phyloP scores from a whole-genome alignment of 768 basidiomycete species.

The Lanmaoa pseudosensibilis region DNA sequence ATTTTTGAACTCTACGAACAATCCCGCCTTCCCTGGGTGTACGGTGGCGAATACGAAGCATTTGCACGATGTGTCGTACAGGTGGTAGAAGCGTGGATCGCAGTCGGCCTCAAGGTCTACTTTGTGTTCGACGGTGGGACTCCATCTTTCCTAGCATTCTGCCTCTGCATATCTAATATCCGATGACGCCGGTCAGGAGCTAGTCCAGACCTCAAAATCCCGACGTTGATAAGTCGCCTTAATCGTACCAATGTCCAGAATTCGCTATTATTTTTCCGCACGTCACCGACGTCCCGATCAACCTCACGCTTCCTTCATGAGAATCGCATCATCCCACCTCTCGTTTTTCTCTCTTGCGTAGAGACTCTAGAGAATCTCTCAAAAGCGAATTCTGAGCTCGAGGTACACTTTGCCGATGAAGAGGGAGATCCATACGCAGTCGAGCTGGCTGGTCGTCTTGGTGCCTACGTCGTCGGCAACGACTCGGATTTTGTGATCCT shows the following conservation, averaged over 20 bases:
- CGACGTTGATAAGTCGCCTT: conserved; percentile 61
- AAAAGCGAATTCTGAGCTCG: conserved; percentile 37
- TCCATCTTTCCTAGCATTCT: conserved; percentile 18
- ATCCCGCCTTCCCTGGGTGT: conserved; percentile 76
- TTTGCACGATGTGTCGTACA: conserved; percentile 49
- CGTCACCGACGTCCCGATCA: conserved; percentile 63
- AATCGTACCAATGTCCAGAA: conserved; percentile 58
- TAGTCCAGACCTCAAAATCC: conserved; percentile 69
- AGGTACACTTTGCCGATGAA: conserved; percentile 73
- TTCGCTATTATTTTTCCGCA: conserved; percentile 77
- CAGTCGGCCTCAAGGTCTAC: conserved; percentile 59
- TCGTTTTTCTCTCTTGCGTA: conserved; percentile 58
- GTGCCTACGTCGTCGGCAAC: conserved; percentile 72
- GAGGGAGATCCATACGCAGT: conserved; percentile 86
- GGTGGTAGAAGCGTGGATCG: conserved; percentile 67
- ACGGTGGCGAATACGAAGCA: conserved; percentile 74
- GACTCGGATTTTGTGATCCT: conserved; percentile 85
- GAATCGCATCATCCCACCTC: conserved; percentile 72
- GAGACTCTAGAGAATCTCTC: conserved; percentile 48
- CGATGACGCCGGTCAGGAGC: conserved; percentile 48
- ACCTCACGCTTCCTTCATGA: conserved; percentile 69
- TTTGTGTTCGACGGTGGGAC: conserved; percentile 81
- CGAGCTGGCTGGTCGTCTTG: conserved; percentile 71
- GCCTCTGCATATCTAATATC: conserved; percentile 10
- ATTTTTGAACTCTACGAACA: conserved; percentile 66